Evolutionary conservation across 805 yeast genomes (phyloP).

Genomic region (Yarrowia deformans): DNA sequence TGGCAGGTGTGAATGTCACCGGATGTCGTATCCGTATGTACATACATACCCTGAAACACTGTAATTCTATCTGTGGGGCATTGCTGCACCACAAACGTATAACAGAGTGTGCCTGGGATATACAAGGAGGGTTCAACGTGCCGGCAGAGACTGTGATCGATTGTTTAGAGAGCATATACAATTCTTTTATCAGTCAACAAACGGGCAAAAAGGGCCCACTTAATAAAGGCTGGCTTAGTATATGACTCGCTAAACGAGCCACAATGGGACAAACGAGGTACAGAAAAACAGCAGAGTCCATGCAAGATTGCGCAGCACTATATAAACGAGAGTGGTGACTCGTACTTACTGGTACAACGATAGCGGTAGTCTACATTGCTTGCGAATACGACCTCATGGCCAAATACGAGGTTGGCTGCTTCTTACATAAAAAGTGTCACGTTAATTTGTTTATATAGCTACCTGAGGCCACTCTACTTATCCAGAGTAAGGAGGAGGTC

Average conservation of each 20-base stretch:
- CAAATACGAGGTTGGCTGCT: neutral
- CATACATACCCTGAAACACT: too few relatives aligned
- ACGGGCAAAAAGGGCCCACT: neutral
- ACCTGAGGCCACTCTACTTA: neutral
- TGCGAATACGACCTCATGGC: neutral
- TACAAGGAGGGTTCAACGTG: neutral
- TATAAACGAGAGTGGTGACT: neutral
- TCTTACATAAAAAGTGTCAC: neutral
- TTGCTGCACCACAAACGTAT: neutral
- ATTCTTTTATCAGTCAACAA: neutral
- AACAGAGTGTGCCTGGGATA: neutral
- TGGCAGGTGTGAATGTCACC: too few relatives aligned
- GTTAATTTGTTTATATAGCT: neutral
- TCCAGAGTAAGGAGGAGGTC: conserved; percentile 38
- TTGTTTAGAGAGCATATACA: neutral
- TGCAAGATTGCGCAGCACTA: conserved; percentile 2
- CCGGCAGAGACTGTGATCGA: neutral
- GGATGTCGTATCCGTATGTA: too few relatives aligned
- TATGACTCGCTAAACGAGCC: neutral
- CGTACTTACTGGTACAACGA: too few relatives aligned
- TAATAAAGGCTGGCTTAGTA: neutral
- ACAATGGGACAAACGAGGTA: neutral
- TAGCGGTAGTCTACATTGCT: too few relatives aligned
- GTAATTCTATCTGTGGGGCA: neutral
- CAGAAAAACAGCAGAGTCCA: conserved; percentile 1